Base-by-base conservation (phyloP, 2,329 filamentous ascomycete species). In the Penicillium occitanis region DNA sequence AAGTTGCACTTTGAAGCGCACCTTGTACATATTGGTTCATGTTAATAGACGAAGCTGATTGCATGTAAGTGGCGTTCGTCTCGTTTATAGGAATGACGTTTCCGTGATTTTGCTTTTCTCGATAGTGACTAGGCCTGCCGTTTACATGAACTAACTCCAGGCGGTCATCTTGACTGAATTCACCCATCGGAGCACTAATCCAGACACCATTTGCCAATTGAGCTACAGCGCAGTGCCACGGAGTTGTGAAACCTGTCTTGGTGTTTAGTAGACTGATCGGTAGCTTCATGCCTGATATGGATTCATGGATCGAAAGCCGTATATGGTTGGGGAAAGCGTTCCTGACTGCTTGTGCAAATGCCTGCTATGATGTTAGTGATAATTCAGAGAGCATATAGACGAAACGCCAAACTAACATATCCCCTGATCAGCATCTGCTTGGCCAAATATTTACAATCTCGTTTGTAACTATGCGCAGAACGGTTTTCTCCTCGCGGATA, bases 391-490 rank as follows among this genome's bases (percentile, higher is more conserved):
- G n/a, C 19, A 37, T 3, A 57, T 33, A 33, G 17, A 33, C 28
- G 5, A 50, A 25, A 25, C 8, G 37, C n/a, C 6, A 19, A n/a
- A 74, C 82, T 75, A 72, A 85, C 84, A 69, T 85, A 79, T 64
- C 85, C 85, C 10, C 85, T 79, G 13, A 71, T 71, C 40, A 87
- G 80, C 84, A 87, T 86, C 66, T 83, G 80, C 68, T 83, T 85
- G 0, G 85, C 85, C 30, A 86, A 78, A 51, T 82, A 81, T 71
- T 85, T 80, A n/a, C 82, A 75, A 0, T 79, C 81, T 46, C 76
- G 79, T 72, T 84, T 85, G 13, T 61, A 66, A 13, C 50, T 48
- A 28, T 61, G 59, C 3, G 48, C 59, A 37, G 64, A 66, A 5
- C 58, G 37, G 10, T 37, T 62, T 19, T 62, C 59, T 14, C 48